Percentiles rank a stretch among this genome's conserved stretches.
Conservation (phyloP, 2,329 filamentous ascomycete genomes). For the Paecilomyces formosus region DNA sequence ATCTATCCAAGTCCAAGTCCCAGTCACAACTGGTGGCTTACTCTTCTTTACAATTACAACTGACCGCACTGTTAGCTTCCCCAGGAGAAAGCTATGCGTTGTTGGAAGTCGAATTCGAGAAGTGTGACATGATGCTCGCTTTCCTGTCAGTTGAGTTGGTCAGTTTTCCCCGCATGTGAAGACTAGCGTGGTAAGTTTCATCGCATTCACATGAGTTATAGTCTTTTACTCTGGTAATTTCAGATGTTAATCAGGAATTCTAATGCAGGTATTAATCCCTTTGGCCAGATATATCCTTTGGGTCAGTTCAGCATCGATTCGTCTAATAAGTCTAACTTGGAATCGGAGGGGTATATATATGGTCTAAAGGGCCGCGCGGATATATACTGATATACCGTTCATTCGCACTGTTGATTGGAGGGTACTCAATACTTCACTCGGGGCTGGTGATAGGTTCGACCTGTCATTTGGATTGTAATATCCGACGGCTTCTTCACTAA, state of each 20-base stretch:
- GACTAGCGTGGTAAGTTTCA: background rate
- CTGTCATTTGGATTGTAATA: background rate
- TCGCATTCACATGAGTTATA: background rate
- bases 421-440: background rate
- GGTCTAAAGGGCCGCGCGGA: too few relatives aligned
- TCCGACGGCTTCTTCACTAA: background rate
- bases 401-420: background rate
- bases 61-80: background rate
- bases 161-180: background rate
- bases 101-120: background rate
- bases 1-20: background rate
- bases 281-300: background rate
- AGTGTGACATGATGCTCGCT: background rate
- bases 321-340: background rate
- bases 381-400: too few relatives aligned
- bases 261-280: background rate
- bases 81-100: background rate
- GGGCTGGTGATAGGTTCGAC: background rate
- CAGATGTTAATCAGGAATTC: background rate
- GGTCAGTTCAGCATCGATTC: background rate
- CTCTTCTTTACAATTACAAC: background rate
- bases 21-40: background rate
- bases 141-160: background rate
- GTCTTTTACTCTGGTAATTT: background rate
- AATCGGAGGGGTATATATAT: background rate